Base-by-base conservation (phyloP, 495 filamentous ascomycete genomes). In the Aspergillus cristatus region DNA sequence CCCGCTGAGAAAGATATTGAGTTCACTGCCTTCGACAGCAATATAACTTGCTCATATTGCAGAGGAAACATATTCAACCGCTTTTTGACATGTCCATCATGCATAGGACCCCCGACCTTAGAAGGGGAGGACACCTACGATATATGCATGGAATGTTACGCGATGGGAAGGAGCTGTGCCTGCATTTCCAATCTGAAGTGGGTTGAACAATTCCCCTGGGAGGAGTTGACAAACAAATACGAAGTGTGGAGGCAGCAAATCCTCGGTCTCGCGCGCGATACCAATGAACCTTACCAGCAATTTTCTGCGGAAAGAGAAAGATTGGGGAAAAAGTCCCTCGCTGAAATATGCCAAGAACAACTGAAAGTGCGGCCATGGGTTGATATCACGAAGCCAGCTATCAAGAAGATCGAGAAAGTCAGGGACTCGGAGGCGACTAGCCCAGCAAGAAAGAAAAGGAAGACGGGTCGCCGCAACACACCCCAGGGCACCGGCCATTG, bases 11-110 rank as follows among this genome's bases (percentile, higher is more conserved):
- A 72, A 35, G 62, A 78, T 22, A 64, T 84, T 11, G 82, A 95
- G 48, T 81, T 71, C 40, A 54, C 90, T 12, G 64, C 74, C 11
- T 94, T 80, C 47, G 87, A 96, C 49, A 81, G 86, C 38, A 87
- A 86, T 49, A 78, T 98, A 15, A 93, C 86, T 8, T 98, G 91
- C 58, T 88, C 90, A 7, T 98, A 94, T 57, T 98, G 91, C 57
- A 72, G 91, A 13, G 85, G 86, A 38, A 96, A 96, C 48, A 91
- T 98, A 34, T 96, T 96, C 70, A 98, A 98, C 56, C 79, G 90
- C 6, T 98, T 97, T 50, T 64, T 98, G 22, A 93, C 88, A 3
- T 98, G 91, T 58, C 79, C 82, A 25, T 72, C 72, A 26, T 97
- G 91, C 53, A 70, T 81, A 18, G 44, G 60, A 24, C 63, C 68